Percentiles rank a stretch among this genome's conserved stretches.
Evolutionary conservation across 352 stramenopile genomes (phyloP).

Genomic region (Phytophthora ramorum): DNA sequence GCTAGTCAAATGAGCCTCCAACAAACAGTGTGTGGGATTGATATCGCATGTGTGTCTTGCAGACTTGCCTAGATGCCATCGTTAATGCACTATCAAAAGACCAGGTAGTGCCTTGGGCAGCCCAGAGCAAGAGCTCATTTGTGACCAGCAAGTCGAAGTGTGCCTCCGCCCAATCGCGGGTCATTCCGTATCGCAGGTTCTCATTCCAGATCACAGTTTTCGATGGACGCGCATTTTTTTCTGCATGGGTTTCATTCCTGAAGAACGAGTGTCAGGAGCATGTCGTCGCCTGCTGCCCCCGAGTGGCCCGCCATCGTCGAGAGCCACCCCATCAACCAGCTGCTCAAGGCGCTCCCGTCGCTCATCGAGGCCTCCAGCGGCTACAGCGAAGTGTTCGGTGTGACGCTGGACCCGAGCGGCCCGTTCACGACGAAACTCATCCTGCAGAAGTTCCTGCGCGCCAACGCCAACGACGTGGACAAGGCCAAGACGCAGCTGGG

Average conservation of each 20-base stretch:
- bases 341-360: slow-evolving; percentile 23
- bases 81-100: too few relatives aligned
- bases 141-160: slow-evolving; percentile 17
- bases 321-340: slow-evolving; percentile 33
- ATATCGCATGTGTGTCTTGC: too few relatives aligned
- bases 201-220: slow-evolving; percentile 4
- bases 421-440: slow-evolving; percentile 37
- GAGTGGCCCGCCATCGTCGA: slow-evolving; percentile 26
- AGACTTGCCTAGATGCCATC: too few relatives aligned
- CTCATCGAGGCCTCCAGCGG: slow-evolving; percentile 27
- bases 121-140: background rate
- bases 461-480: slow-evolving; percentile 36
- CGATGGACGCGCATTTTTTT: background rate
- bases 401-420: slow-evolving; percentile 32
- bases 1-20: slow-evolving; percentile 2
- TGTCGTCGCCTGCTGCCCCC: slow-evolving; percentile 21
- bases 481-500: slow-evolving; percentile 35
- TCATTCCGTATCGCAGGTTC: slow-evolving; percentile 1
- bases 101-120: too few relatives aligned
- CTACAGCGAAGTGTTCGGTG: slow-evolving; percentile 36
- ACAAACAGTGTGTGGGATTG: too few relatives aligned
- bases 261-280: slow-evolving; percentile 16
- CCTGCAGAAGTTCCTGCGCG: slow-evolving; percentile 36
- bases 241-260: slow-evolving; percentile 13
- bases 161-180: slow-evolving; percentile 15